These are phyloP conservation scores for Candida sonorensis DNA, from an alignment of 805 yeast genomes.

Conservation along the genomic window DNA sequence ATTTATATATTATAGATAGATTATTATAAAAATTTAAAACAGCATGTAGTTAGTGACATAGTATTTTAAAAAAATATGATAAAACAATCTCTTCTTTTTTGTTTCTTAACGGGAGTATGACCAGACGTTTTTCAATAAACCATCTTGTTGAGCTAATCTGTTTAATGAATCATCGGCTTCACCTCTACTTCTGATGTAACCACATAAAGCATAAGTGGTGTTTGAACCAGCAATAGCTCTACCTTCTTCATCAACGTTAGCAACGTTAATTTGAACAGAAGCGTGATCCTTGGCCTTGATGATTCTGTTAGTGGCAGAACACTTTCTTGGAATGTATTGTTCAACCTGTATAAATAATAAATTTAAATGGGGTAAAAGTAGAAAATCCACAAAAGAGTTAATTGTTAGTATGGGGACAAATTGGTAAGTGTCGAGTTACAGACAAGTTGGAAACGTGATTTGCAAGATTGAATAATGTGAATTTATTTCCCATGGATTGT, in stretches of 20 bases:
- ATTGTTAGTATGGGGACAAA: too few species aligned
- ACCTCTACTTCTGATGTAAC: constrained; percentile 98
- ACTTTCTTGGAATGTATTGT: constrained; percentile 99
- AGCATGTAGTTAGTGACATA: too few species aligned
- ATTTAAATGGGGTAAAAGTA: too few species aligned
- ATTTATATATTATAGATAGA: too few species aligned
- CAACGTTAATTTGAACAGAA: constrained; percentile 97
- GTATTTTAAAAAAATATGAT: too few species aligned
- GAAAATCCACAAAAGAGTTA: too few species aligned
- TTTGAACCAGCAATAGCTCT: constrained; percentile 84
- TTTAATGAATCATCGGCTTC: constrained; percentile 98
- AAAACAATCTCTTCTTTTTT: too few species aligned
- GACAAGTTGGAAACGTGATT: too few species aligned
- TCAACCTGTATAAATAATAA: constrained; percentile 69
- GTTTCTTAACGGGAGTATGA: constrained; percentile 80
- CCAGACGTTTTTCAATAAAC: constrained; percentile 95
- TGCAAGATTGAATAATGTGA: too few species aligned
- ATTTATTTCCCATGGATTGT: too few species aligned
- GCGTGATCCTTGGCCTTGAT: constrained; percentile 99
- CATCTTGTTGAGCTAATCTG: constrained; percentile 99
- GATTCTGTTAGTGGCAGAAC: constrained; percentile 99
- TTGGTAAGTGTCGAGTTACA: too few species aligned
- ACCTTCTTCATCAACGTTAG: constrained; percentile 96
- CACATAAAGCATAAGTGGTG: constrained; percentile 95
- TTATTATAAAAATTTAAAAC: too few species aligned